Conservation (phyloP, 2,329 filamentous ascomycete species). For the Pseudogymnoascus verrucosus region DNA sequence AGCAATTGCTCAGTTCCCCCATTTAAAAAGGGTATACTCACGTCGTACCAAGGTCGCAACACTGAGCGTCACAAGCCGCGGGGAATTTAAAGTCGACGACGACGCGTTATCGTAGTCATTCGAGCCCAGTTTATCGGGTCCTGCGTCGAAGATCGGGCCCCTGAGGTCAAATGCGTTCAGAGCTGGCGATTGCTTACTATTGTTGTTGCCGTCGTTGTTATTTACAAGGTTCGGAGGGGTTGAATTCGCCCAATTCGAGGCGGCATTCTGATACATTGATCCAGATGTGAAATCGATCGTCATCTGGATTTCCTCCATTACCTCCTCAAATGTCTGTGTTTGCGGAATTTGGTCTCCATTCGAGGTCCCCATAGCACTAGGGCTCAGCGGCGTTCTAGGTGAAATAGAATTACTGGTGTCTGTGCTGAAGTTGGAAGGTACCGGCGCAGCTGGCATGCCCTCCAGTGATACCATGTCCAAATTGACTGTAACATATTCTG, state of each 20-base stretch:
- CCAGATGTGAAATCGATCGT: constrained; percentile 1
- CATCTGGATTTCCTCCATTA: constrained; percentile 5
- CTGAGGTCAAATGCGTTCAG: background rate
- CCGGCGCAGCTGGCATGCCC: background rate
- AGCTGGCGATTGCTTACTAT: background rate
- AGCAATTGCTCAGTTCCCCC: background rate
- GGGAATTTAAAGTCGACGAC: background rate
- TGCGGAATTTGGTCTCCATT: background rate
- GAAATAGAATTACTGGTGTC: background rate
- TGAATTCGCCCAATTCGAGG: background rate
- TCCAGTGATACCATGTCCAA: constrained; percentile 34
- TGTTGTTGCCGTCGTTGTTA: background rate
- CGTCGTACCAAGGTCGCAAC: constrained; percentile 25
- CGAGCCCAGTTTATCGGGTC: background rate
- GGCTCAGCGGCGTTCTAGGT: background rate
- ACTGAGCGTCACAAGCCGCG: constrained; percentile 14
- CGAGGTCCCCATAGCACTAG: background rate
- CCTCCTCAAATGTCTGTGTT: background rate
- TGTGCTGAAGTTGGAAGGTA: background rate
- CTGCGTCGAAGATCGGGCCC: background rate
- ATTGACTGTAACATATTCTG: constrained; percentile 53
- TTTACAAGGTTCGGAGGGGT: background rate
- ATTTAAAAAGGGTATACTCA: constrained; percentile 18
- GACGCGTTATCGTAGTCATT: background rate
- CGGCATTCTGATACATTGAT: background rate